These are phyloP conservation scores for Closterium sp. DNA, from an alignment of 139 green algal genomes.

Conservation along the genomic window DNA sequence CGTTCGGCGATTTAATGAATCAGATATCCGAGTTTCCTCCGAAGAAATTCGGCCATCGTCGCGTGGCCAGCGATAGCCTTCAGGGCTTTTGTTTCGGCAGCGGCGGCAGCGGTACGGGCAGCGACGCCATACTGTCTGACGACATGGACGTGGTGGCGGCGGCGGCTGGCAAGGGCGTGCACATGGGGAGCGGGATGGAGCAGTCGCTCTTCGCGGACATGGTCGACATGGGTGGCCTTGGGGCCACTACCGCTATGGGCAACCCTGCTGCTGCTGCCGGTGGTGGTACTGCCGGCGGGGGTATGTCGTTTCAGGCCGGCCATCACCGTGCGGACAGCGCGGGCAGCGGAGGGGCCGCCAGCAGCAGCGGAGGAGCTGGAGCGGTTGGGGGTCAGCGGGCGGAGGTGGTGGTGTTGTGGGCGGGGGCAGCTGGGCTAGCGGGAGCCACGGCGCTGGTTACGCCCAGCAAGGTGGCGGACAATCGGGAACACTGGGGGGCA, in stretches of 20 bases:
- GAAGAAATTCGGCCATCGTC: not conserved
- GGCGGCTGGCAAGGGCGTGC: not conserved
- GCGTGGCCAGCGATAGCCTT: not conserved
- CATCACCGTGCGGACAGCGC: not conserved
- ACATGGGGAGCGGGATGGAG: not conserved
- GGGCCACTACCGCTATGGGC: not conserved
- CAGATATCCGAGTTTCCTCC: not conserved
- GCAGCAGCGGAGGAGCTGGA: not conserved
- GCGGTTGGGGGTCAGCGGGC: not conserved
- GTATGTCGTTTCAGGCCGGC: not conserved
- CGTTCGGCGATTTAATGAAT: not conserved
- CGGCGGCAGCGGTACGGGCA: not conserved
- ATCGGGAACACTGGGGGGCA: not conserved
- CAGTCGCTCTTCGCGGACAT: not conserved
- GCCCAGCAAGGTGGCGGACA: not conserved
- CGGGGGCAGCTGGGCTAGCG: not conserved
- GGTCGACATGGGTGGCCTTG: not conserved
- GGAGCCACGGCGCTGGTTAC: not conserved
- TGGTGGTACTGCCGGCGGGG: not conserved
- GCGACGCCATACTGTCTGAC: not conserved
- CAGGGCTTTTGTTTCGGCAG: not conserved
- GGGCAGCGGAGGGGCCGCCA: not conserved
- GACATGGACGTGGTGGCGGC: constrained; percentile 4
- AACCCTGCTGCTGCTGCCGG: not conserved
- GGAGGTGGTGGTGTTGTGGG: not conserved